Evolutionary conservation across 2,329 filamentous ascomycete species (phyloP), one percentile per base, ranked within the genome.

Genomic region (Dactylellina cionopaga): DNA sequence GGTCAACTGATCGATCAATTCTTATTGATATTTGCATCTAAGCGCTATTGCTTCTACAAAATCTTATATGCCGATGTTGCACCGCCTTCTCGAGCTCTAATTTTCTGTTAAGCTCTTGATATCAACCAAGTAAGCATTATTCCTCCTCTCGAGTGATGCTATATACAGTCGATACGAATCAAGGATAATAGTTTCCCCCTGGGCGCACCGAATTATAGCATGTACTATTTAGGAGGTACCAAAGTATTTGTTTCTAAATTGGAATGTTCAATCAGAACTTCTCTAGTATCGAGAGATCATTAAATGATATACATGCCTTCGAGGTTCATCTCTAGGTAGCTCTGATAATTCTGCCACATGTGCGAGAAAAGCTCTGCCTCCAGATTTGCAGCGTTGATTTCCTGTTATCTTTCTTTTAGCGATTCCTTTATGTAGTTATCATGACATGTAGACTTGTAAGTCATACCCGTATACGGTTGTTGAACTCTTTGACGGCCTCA

Each of bases 271-370:
- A 24, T 7, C 5, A 9, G 2, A 49, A 15, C 31, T n/a, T 31
- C 3, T 19, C 33, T 10, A n/a, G 13, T 2, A 24, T 5, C 25
- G 19, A 27, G 6, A 44, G 25, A 35, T 19, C 3, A 44, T 6
- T 5, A 24, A 22, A 24, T 11, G 11, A 47, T 47, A 33, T 15
- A 17, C 11, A n/a, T 25, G 68, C 69, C 69, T 56, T 74, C 62
- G 17, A 74, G 63, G 27, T 74, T 66, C 62, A 74, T 68, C 35
- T 74, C 69, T 9, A 66, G 41, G 47, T 74, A 66, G 37, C 62
- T 68, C 22, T 74, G 69, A n/a, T 74, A 74, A 49, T 74, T 74
- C 55, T 74, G 69, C 69, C 69, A 74, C 69, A 74, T 74, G 54
- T 74, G 69, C 29, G 69, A 74, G 62, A 74, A 74, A 15, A 74